Evolutionary conservation across 1,284 basidiomycete genomes (phyloP).

Genomic region (Apiotrichum veenhuisii): DNA sequence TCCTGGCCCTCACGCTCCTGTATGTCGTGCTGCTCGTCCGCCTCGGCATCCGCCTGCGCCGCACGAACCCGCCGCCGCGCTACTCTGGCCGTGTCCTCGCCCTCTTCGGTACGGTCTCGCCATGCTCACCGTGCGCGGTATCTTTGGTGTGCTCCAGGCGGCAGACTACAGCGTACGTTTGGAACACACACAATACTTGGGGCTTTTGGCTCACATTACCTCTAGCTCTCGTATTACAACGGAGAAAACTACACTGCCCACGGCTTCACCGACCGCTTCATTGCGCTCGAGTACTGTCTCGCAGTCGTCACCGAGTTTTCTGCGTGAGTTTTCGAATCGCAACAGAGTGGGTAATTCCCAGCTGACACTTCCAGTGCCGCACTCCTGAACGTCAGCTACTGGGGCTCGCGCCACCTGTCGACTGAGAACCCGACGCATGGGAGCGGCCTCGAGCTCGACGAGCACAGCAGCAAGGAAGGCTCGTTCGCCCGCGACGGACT

Average conservation of each 20-base stretch:
- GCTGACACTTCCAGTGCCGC: neutral
- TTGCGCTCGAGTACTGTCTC: constrained; percentile 17
- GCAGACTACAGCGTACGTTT: constrained; percentile 3
- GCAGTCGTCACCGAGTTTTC: constrained; percentile 18
- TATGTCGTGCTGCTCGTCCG: constrained; percentile 18
- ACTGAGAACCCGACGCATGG: neutral
- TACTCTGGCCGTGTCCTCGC: constrained; percentile 4
- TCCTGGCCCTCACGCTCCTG: constrained; percentile 28
- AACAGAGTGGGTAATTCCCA: too few species aligned
- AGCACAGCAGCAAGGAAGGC: neutral
- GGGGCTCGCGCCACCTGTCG: neutral
- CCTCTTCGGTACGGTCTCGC: constrained; percentile 18
- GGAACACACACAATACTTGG: too few species aligned
- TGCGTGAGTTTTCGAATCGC: constrained; percentile 14
- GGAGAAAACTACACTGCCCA: constrained; percentile 16
- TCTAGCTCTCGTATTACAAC: constrained; percentile 21
- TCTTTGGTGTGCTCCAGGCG: constrained; percentile 32
- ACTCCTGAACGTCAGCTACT: neutral
- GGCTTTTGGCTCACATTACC: neutral
- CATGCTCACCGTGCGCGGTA: constrained; percentile 25
- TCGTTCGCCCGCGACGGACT: neutral
- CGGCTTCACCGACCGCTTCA: constrained; percentile 16
- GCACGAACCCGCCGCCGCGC: neutral
- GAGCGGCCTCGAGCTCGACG: constrained; percentile 6
- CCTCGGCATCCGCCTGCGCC: neutral